These are phyloP conservation scores for Picochlorum costavermella DNA, from an alignment of 139 green algal genomes.

Conservation along the genomic window DNA sequence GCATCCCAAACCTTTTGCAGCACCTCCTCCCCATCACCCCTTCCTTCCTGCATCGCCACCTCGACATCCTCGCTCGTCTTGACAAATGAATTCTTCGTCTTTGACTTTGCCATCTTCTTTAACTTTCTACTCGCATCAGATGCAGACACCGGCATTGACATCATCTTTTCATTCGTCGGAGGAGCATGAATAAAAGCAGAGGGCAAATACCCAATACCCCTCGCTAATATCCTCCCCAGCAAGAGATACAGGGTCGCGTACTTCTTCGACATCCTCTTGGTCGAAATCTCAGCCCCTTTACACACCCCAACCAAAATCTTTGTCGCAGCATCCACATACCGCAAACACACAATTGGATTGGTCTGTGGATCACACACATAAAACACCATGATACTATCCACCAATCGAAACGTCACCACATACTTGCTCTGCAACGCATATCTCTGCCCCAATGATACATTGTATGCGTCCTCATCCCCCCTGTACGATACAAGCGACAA, in stretches of 20 bases:
- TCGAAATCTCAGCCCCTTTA: constrained; percentile 34
- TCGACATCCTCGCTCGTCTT: not conserved
- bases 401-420: constrained; percentile 38
- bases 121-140: constrained; percentile 15
- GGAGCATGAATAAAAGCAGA: constrained; percentile 27
- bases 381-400: constrained; percentile 34
- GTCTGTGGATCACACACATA: constrained; percentile 16
- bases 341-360: constrained; percentile 33
- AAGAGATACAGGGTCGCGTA: constrained; percentile 32
- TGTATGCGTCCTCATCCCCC: constrained; percentile 31
- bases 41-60: not conserved
- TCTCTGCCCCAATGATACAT: constrained; percentile 27
- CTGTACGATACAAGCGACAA: constrained; percentile 11
- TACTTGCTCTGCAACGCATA: constrained; percentile 17
- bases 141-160: constrained; percentile 16
- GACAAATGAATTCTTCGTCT: constrained; percentile 8
- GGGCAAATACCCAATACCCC: constrained; percentile 18
- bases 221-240: constrained; percentile 18
- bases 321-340: constrained; percentile 26
- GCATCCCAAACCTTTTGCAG: not conserved
- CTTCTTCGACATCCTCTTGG: constrained; percentile 30
- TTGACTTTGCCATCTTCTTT: constrained; percentile 3
- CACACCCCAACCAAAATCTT: constrained; percentile 23
- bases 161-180: constrained; percentile 15
- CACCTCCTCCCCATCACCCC: constrained; percentile 1